Percentiles rank a stretch among this genome's conserved stretches.
These are phyloP conservation scores for Schoenoplectus tabernaemontani DNA, from an alignment of 202 grass and related monocot species.

Conservation along the genomic window DNA sequence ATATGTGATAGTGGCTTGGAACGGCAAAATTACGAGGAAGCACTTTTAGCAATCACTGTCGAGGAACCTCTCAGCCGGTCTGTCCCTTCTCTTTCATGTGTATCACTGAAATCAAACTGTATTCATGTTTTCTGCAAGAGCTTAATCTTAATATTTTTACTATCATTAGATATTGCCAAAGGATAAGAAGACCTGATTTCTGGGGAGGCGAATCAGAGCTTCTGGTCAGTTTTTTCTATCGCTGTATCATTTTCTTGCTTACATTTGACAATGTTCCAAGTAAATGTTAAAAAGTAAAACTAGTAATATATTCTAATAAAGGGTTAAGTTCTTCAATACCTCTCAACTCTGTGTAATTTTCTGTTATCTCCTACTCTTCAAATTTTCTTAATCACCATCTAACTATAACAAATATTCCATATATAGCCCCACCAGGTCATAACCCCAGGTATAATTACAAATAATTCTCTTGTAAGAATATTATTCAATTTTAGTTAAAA, in stretches of 20 bases:
- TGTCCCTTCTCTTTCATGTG: conserved; percentile 16
- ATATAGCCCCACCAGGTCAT: too few species aligned
- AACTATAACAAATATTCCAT: too few species aligned
- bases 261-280: not conserved
- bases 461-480: too few species aligned
- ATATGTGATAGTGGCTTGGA: conserved; percentile 63
- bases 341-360: too few species aligned
- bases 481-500: too few species aligned
- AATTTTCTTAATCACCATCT: too few species aligned
- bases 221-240: conserved; percentile 43
- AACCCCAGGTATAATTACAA: too few species aligned
- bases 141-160: not conserved
- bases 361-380: too few species aligned
- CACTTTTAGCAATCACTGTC: conserved; percentile 71
- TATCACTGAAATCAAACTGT: too few species aligned
- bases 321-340: too few species aligned
- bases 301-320: too few species aligned
- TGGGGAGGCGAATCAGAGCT: conserved; percentile 96
- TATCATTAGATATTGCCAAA: conserved; percentile 76
- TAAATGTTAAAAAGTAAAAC: not conserved
- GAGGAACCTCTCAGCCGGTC: conserved; percentile 83
- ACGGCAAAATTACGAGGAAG: conserved; percentile 57
- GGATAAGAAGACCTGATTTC: conserved; percentile 76
- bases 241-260: conserved; percentile 11
- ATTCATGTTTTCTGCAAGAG: not conserved